Conservation (phyloP, 768 basidiomycete species). For the Psilocybe tampanensis region DNA sequence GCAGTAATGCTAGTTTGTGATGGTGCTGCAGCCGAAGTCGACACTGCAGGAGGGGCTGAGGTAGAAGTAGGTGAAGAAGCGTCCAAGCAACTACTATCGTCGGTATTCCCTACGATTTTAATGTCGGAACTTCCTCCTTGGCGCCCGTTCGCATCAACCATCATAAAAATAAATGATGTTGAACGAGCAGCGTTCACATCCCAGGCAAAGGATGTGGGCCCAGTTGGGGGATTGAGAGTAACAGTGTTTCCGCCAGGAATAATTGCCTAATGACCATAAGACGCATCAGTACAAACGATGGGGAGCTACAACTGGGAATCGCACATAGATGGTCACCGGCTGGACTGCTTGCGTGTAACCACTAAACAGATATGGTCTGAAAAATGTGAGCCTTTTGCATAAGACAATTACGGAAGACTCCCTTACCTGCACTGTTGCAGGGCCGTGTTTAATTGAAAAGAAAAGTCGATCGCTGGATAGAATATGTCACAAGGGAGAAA, state of each 20-base stretch:
- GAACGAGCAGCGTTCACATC: slow-evolving; percentile 56
- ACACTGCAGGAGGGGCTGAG: slow-evolving; percentile 13
- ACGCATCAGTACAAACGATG: neutral
- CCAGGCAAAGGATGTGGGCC: slow-evolving; percentile 52
- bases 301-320: slow-evolving; percentile 9
- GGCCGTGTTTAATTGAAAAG: slow-evolving; percentile 51
- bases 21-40: slow-evolving; percentile 25
- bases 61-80: slow-evolving; percentile 56
- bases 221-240: slow-evolving; percentile 41
- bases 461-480: slow-evolving; percentile 40
- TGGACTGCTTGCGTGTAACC: slow-evolving; percentile 46
- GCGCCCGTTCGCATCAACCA: slow-evolving; percentile 51
- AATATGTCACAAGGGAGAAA: neutral
- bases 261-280: slow-evolving; percentile 44
- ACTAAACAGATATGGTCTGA: slow-evolving; percentile 50
- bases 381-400: neutral
- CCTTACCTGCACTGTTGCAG: slow-evolving; percentile 65
- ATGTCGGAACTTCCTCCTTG: slow-evolving; percentile 65
- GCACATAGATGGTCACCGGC: slow-evolving; percentile 58
- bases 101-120: slow-evolving; percentile 46
- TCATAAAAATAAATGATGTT: slow-evolving; percentile 57
- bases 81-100: slow-evolving; percentile 54
- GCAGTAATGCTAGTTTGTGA: slow-evolving; percentile 10
- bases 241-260: slow-evolving; percentile 65
- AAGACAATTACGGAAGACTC: slow-evolving; percentile 3